Conservation (phyloP, 108 stramenopile genomes). For the Aurantiochytrium sp. region DNA sequence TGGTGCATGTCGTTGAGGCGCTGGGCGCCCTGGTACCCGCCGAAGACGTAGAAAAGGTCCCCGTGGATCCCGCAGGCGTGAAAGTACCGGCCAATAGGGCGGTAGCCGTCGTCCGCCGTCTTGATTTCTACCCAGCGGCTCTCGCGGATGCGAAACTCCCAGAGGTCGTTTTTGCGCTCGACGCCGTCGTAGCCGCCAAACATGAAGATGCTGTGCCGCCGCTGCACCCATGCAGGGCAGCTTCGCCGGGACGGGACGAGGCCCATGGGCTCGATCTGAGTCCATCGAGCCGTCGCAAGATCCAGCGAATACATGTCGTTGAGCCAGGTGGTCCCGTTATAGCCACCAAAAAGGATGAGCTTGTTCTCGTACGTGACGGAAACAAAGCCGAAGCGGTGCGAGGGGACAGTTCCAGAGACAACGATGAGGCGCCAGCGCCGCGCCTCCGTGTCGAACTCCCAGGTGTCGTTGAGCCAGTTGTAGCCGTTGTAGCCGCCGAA, state of each 20-base stretch:
- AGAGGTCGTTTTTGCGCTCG: conserved; percentile 82
- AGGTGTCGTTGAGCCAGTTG: conserved; percentile 82
- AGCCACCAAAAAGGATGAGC: conserved; percentile 83
- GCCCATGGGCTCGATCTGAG: conserved; percentile 51
- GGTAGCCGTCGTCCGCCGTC: conserved; percentile 58
- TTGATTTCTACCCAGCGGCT: conserved; percentile 83
- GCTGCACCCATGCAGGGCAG: conserved; percentile 81
- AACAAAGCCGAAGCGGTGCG: conserved; percentile 82
- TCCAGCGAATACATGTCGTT: conserved; percentile 80
- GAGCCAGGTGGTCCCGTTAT: conserved; percentile 75
- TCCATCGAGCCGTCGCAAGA: conserved; percentile 69
- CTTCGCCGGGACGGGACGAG: conserved; percentile 66
- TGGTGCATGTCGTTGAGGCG: conserved; percentile 81
- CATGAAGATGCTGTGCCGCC: conserved; percentile 78
- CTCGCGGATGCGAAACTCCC: conserved; percentile 73
- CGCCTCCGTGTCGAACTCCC: conserved; percentile 75
- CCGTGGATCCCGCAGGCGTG: conserved; percentile 83
- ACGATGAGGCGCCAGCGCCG: not conserved
- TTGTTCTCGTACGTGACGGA: conserved; percentile 78
- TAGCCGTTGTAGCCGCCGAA: conserved; percentile 83
- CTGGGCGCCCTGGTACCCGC: conserved; percentile 79
- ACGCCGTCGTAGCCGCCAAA: conserved; percentile 90
- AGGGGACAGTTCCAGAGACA: conserved; percentile 51
- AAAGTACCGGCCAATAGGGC: conserved; percentile 82
- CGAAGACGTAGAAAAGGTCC: conserved; percentile 79